Conservation (phyloP, 73 alveolate genomes). For the Paramecium octaurelia region DNA sequence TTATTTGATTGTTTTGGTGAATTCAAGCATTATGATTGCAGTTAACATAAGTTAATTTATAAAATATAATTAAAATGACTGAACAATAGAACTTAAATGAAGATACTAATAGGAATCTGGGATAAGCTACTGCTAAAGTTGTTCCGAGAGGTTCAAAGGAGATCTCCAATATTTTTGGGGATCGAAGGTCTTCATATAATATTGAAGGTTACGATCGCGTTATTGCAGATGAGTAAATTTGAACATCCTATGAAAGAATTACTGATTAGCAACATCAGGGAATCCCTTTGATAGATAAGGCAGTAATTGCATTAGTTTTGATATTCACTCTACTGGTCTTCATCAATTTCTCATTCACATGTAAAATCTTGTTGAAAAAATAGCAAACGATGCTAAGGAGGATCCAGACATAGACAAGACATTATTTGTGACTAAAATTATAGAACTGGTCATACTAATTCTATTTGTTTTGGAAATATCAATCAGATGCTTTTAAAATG, state of each 20-base stretch:
- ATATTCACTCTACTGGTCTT: neutral
- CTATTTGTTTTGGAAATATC: neutral
- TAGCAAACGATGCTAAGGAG: neutral
- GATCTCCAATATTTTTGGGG: neutral
- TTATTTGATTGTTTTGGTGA: too few relatives aligned
- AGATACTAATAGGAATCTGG: neutral
- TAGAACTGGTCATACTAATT: neutral
- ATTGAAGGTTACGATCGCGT: neutral
- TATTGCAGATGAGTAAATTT: slow-evolving; percentile 3
- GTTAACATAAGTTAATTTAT: neutral
- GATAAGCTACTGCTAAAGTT: neutral
- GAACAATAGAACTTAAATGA: neutral
- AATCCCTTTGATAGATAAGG: neutral
- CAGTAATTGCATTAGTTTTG: neutral
- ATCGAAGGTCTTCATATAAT: slow-evolving; percentile 25
- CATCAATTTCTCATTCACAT: slow-evolving; percentile 24
- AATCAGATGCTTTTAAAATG: neutral
- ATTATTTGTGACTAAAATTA: neutral
- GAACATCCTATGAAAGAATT: neutral
- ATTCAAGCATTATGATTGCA: neutral
- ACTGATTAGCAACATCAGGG: neutral
- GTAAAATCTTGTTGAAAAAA: neutral
- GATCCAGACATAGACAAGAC: neutral
- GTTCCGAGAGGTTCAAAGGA: neutral
- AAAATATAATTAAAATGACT: neutral